Percentiles rank a stretch among this genome's conserved stretches.
Conservation (phyloP, 176 grass and related monocot genomes). For the Themeda triandra region DNA sequence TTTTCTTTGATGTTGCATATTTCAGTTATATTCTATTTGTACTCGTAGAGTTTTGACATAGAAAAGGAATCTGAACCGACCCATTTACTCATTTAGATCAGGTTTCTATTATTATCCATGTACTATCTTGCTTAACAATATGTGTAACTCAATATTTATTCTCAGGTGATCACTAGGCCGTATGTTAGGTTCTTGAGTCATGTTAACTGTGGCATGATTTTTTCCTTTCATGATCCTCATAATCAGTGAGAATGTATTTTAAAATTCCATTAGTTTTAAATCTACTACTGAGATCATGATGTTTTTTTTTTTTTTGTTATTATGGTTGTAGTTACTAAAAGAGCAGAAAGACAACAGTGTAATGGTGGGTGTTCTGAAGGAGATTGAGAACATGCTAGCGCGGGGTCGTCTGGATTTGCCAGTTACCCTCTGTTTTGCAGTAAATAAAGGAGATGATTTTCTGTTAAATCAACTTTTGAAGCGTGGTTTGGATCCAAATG, state of each 20-base stretch:
- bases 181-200: not conserved
- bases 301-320: not conserved
- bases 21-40: not conserved
- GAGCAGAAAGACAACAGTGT: constrained; percentile 45
- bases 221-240: not conserved
- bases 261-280: not conserved
- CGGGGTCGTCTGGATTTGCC: constrained; percentile 80
- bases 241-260: not conserved
- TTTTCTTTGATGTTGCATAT: constrained; percentile 4
- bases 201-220: not conserved
- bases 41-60: not conserved
- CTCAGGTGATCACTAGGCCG: not conserved
- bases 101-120: not conserved
- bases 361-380: constrained; percentile 62
- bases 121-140: not conserved
- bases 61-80: not conserved
- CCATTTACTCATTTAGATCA: not conserved
- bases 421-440: constrained; percentile 79
- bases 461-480: constrained; percentile 84
- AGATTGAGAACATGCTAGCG: constrained; percentile 89
- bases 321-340: constrained; percentile 65
- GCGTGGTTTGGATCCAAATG: constrained; percentile 70
- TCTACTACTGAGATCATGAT: not conserved
- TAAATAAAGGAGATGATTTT: constrained; percentile 63
- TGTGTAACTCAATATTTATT: not conserved